These are phyloP conservation scores for Cicer judaicum DNA, from an alignment of 306 rosid species.

Conservation along the genomic window DNA sequence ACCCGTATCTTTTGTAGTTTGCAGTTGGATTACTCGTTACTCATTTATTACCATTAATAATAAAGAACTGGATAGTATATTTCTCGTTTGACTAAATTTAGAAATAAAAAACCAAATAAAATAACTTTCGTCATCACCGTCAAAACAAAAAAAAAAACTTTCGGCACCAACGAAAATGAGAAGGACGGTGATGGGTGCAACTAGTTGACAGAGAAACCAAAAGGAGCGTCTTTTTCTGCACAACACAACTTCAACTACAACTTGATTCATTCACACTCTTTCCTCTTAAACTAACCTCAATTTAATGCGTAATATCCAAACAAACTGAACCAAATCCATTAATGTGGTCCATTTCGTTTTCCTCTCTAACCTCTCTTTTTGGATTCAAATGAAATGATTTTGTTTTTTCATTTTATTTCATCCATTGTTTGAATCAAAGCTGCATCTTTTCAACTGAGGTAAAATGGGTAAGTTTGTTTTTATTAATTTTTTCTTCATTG, in stretches of 20 bases:
- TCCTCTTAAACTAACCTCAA: slow-evolving; percentile 32
- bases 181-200: slow-evolving; percentile 48
- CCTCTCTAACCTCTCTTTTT: not conserved
- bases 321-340: not conserved
- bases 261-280: slow-evolving; percentile 20
- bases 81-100: no score
- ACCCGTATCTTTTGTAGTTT: no score
- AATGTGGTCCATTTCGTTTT: slow-evolving; percentile 14
- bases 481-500: slow-evolving; percentile 29
- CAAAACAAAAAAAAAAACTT: slow-evolving; percentile 1
- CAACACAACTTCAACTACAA: slow-evolving; percentile 44
- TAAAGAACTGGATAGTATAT: no score
- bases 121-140: not conserved
- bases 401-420: slow-evolving; percentile 15
- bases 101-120: no score
- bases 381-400: not conserved
- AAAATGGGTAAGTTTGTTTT: slow-evolving; percentile 44
- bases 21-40: no score
- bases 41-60: no score
- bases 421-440: slow-evolving; percentile 21
- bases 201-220: slow-evolving; percentile 37
- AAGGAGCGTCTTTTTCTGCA: slow-evolving; percentile 32
- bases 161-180: slow-evolving; percentile 31
- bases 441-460: slow-evolving; percentile 38
- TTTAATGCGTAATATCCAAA: slow-evolving; percentile 30